These are phyloP conservation scores for Pelargonium australe DNA, from an alignment of 441 rosid genomes.

Conservation along the genomic window DNA sequence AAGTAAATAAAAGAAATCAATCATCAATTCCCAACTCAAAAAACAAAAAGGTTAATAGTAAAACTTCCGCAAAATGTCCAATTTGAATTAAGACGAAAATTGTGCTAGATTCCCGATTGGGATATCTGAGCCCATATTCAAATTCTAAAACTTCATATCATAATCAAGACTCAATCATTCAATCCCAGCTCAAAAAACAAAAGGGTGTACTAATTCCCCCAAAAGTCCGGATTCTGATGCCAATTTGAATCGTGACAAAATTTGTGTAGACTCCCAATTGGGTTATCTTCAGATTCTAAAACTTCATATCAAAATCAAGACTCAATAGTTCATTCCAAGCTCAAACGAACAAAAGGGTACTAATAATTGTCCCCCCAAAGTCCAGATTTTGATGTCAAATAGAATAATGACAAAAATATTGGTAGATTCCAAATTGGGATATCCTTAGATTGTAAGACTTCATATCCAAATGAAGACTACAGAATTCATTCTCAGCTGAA, in stretches of 20 bases:
- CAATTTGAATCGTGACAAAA: background rate
- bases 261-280: background rate
- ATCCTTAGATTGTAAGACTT: background rate
- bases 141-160: background rate
- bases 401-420: too few relatives aligned
- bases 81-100: too few relatives aligned
- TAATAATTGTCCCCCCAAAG: too few relatives aligned
- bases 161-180: background rate
- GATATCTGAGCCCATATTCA: background rate
- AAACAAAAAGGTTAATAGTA: too few relatives aligned
- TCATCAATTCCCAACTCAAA: background rate
- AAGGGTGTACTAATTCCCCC: background rate
- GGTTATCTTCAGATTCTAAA: background rate
- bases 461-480: background rate
- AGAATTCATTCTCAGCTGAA: background rate
- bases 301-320: conserved; percentile 19
- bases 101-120: too few relatives aligned
- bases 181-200: background rate
- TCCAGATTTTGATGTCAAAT: too few relatives aligned
- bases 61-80: too few relatives aligned
- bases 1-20: conserved; percentile 14
- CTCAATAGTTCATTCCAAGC: background rate
- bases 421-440: too few relatives aligned
- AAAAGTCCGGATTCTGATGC: background rate
- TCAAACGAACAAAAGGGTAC: too few relatives aligned